Percentiles rank a stretch among this genome's conserved stretches.
These are phyloP conservation scores for Cryptococcus sp. DNA, from an alignment of 1,284 basidiomycete species.

Conservation along the genomic window DNA sequence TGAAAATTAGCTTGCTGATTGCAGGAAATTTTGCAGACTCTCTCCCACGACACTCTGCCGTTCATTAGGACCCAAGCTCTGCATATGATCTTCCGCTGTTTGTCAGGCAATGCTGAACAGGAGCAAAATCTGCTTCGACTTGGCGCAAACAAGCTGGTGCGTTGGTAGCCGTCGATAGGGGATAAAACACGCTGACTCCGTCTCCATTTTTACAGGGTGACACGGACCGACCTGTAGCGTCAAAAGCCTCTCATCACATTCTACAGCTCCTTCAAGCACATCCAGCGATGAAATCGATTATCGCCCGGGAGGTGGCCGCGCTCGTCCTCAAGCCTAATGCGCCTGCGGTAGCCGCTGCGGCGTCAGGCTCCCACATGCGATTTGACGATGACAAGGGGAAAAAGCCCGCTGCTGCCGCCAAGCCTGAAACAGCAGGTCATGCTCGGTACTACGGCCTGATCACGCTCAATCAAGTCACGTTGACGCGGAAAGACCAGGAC, in stretches of 20 bases:
- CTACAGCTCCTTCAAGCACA: slow-evolving; percentile 88
- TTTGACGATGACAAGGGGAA: slow-evolving; percentile 53
- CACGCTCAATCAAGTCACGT: slow-evolving; percentile 90
- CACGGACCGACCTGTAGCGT: slow-evolving; percentile 82
- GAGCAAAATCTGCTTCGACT: slow-evolving; percentile 92
- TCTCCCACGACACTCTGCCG: slow-evolving; percentile 82
- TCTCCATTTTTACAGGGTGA: slow-evolving; percentile 67
- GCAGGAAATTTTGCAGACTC: slow-evolving; percentile 52
- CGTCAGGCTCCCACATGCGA: slow-evolving; percentile 44
- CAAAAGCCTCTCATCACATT: slow-evolving; percentile 84
- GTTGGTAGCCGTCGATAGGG: slow-evolving; percentile 31
- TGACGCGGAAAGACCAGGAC: slow-evolving; percentile 69
- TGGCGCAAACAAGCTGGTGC: slow-evolving; percentile 89
- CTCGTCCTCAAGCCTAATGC: slow-evolving; percentile 69
- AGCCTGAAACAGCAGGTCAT: slow-evolving; percentile 61
- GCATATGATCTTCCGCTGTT: slow-evolving; percentile 71
- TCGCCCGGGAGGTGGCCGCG: slow-evolving; percentile 82
- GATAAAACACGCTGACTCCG: neutral
- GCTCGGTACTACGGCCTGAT: slow-evolving; percentile 88
- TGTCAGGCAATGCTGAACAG: slow-evolving; percentile 91
- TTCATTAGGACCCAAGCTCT: slow-evolving; percentile 85
- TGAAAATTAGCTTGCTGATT: slow-evolving; percentile 1
- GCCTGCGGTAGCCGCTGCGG: slow-evolving; percentile 54
- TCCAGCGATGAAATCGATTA: slow-evolving; percentile 88
- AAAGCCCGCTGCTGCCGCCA: slow-evolving; percentile 33